Percentiles rank a stretch among this genome's conserved stretches.
Evolutionary conservation across 2,329 filamentous ascomycete species (phyloP).

Genomic region (Penicillium sp.): DNA sequence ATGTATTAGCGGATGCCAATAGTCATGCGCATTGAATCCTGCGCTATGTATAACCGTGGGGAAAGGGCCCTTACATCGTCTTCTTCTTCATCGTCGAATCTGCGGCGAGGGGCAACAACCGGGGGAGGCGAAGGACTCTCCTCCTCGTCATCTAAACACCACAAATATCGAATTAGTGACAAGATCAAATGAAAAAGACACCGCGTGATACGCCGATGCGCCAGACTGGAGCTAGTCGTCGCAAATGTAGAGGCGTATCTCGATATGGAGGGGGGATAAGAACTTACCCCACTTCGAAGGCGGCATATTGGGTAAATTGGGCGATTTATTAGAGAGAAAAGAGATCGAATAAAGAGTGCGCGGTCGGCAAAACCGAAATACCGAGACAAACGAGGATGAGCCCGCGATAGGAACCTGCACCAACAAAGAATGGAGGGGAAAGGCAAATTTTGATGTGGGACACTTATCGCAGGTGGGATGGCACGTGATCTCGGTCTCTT

Average conservation of each 20-base stretch:
- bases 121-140: conserved; percentile 47
- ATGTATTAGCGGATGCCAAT: background rate
- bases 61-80: conserved; percentile 61
- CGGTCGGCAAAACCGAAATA: conserved; percentile 11
- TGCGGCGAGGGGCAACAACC: conserved; percentile 50
- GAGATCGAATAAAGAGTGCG: conserved; percentile 8
- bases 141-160: conserved; percentile 36
- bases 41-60: background rate
- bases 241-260: conserved; percentile 1
- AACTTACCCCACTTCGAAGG: conserved; percentile 49
- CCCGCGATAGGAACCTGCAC: conserved; percentile 17
- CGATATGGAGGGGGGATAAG: conserved; percentile 17
- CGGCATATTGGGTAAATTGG: conserved; percentile 36
- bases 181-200: background rate
- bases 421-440: conserved; percentile 21
- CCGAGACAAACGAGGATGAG: conserved; percentile 10
- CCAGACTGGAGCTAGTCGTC: background rate
- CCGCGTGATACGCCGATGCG: background rate
- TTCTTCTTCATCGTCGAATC: conserved; percentile 90
- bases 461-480: conserved; percentile 20
- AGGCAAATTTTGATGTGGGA: conserved; percentile 31
- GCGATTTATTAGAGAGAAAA: conserved; percentile 2
- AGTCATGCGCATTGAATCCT: background rate
- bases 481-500: conserved; percentile 20
- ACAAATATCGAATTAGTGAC: conserved; percentile 6